Evolutionary conservation across 352 stramenopile species (phyloP).

Genomic region (Pythium rishiriense): DNA sequence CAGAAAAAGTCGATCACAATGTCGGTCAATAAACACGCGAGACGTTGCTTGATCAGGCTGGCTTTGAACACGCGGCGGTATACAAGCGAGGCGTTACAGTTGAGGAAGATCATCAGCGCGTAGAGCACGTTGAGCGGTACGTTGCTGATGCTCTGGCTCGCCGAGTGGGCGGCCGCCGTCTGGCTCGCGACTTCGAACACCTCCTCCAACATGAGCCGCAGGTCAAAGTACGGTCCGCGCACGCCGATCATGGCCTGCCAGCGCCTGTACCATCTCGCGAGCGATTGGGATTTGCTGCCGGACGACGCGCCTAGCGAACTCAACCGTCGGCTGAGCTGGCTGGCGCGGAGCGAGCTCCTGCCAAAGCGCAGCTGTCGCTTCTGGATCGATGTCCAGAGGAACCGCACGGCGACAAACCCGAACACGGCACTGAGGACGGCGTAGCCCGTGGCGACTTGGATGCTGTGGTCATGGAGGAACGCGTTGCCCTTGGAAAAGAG

Average conservation of each 20-base stretch:
- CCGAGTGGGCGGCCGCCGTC: neutral
- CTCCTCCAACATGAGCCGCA: neutral
- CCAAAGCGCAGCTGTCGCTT: too few species aligned
- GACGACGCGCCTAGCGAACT: too few species aligned
- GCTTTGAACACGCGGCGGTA: neutral
- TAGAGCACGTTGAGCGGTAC: conserved; percentile 15
- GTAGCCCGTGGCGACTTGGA: neutral
- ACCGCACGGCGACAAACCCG: too few species aligned
- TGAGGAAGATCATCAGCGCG: conserved; percentile 2
- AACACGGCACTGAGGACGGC: neutral
- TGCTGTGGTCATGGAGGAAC: neutral
- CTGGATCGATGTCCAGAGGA: too few species aligned
- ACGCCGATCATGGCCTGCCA: too few species aligned
- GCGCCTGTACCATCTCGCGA: too few species aligned
- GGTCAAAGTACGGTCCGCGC: neutral
- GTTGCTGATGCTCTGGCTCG: conserved; percentile 9
- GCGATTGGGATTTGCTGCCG: too few species aligned
- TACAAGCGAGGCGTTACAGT: neutral
- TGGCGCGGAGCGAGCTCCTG: too few species aligned
- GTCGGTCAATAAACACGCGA: neutral
- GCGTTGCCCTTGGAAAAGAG: neutral
- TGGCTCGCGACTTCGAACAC: neutral
- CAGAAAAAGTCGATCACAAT: conserved; percentile 7
- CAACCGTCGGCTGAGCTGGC: too few species aligned
- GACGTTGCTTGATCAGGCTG: neutral